Base-by-base conservation (phyloP, 345 rosid species). In the Pugionium dolabratum region DNA sequence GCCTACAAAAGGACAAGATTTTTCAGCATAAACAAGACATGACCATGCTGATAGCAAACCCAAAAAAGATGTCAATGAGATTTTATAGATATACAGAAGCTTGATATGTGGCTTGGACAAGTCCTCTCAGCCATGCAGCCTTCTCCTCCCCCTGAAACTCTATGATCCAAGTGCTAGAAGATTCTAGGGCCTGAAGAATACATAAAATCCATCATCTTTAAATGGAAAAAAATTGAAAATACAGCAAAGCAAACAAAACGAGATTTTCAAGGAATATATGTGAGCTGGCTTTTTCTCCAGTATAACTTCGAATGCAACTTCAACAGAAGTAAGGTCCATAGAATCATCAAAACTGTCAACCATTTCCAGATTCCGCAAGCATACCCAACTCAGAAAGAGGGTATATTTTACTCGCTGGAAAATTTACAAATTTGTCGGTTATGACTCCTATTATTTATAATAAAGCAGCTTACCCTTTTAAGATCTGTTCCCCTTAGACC, bases 141-240 rank as follows among this genome's bases (percentile, higher is more conserved):
- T 91, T 94, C 59, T 86, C 91, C 73, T 84, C 88, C 75, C 80
- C 77, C 54, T 61, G 82, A 78, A 90, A 88, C 74, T 85, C 96
- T 63, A 94, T 79, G 55, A 94, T 83, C 97, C 93, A 90, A 61
- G 96, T 94, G 75, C 86, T 83, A 71, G 97, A 86, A 50, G 89
- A 82, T 80, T 94, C 99, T 80, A 94, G 70, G 41, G 93, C 97
- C 99, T 94, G 81, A 52, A 73, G 70, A 67, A 62, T 71, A 62
- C 59, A 53, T 37, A 70, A 41, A 34, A 75, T 44, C 35, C 10
- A 42, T 35, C 50, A 45, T 56, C 48, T 54, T 31, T 71, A 39
- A 18, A 49, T 26, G 5, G 33, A 57, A 48, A 49, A 27, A 26
- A 57, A 56, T 48, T 50, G 59, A 72, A 46, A 37, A 34, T 11